Percentiles rank a stretch among this genome's conserved stretches.
Evolutionary conservation across 2,329 filamentous ascomycete genomes (phyloP).

Genomic region (Trichoderma sp.): DNA sequence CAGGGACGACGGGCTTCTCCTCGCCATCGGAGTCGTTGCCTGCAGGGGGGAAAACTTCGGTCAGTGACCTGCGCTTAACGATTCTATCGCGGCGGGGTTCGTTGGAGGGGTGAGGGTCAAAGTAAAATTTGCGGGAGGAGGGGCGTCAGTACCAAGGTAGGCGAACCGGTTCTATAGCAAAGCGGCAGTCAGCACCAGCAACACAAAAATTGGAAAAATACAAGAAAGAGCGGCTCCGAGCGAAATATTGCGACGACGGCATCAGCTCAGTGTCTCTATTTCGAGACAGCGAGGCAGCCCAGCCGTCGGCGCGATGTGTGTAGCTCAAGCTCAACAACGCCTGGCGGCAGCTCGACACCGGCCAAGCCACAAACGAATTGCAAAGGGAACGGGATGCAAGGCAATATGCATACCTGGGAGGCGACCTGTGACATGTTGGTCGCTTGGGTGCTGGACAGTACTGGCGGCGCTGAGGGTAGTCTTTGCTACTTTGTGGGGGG

Average conservation of each 20-base stretch:
- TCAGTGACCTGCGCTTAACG: conserved; percentile 17
- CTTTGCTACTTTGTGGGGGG: conserved; percentile 31
- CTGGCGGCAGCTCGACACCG: not conserved
- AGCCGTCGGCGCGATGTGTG: not conserved
- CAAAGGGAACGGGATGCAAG: not conserved
- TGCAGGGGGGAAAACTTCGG: conserved; percentile 28
- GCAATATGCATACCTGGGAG: conserved; percentile 48
- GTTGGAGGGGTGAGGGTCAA: conserved; percentile 23
- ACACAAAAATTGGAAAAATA: not conserved
- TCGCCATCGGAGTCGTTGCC: conserved; percentile 62
- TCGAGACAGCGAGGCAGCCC: not conserved
- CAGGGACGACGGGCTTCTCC: conserved; percentile 74
- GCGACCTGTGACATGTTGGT: conserved; percentile 59
- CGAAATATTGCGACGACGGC: not conserved
- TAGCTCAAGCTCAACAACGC: not conserved
- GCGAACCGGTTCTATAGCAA: conserved; percentile 86
- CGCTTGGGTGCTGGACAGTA: conserved; percentile 40
- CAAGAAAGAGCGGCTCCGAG: not conserved
- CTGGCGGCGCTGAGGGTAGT: conserved; percentile 36
- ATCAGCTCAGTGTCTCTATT: not conserved
- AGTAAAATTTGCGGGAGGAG: conserved; percentile 23
- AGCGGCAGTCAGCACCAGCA: conserved; percentile 8
- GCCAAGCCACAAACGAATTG: conserved; percentile 15
- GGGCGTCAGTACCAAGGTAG: conserved; percentile 78
- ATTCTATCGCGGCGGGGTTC: conserved; percentile 21